Evolutionary conservation across 495 filamentous ascomycete genomes (phyloP).

Genomic region (Lasiosphaeria ovina): DNA sequence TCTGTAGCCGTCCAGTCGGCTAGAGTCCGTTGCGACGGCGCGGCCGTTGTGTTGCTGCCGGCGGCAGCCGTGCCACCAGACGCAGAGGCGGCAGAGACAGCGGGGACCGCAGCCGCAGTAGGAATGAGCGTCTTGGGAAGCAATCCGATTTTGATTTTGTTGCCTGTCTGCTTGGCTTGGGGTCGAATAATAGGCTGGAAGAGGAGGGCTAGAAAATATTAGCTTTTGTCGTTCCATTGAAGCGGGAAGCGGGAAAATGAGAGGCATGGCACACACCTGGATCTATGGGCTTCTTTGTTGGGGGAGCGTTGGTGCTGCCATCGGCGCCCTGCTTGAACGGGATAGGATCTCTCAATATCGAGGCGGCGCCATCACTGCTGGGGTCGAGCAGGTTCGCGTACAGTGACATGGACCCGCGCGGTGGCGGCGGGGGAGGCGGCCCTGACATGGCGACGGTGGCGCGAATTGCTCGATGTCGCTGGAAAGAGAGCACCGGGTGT

Average conservation of each 20-base stretch:
- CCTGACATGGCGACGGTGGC: not conserved
- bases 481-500: not conserved
- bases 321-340: constrained; percentile 61
- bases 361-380: constrained; percentile 48
- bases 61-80: constrained; percentile 9
- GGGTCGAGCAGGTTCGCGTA: constrained; percentile 58
- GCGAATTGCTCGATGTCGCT: not conserved
- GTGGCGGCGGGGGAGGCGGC: constrained; percentile 21
- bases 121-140: constrained; percentile 30
- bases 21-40: constrained; percentile 66
- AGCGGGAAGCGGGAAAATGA: constrained; percentile 66
- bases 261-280: constrained; percentile 51
- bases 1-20: constrained; percentile 78
- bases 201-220: constrained; percentile 62
- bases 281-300: constrained; percentile 71
- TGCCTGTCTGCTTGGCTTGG: constrained; percentile 66
- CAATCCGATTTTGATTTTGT: constrained; percentile 61
- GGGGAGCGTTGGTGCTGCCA: constrained; percentile 43
- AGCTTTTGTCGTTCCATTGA: constrained; percentile 49
- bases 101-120: constrained; percentile 8
- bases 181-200: constrained; percentile 79
- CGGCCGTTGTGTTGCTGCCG: constrained; percentile 24
- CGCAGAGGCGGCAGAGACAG: constrained; percentile 15
- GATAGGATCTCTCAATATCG: constrained; percentile 78
- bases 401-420: constrained; percentile 47